Conservation (phyloP, 208 protist species). For the Leishmania braziliensis region DNA sequence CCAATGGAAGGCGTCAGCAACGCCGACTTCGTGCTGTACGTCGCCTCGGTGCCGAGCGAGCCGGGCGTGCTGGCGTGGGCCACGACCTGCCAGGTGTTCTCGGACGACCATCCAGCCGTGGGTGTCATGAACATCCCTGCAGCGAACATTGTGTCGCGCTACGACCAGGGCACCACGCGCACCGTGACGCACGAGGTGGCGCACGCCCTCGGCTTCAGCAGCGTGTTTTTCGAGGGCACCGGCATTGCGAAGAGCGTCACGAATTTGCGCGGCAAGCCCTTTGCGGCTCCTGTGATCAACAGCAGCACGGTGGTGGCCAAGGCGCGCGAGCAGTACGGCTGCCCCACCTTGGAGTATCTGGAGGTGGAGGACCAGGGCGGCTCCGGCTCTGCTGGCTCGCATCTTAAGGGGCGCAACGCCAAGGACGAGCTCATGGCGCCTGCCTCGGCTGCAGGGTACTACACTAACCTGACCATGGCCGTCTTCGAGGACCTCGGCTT, state of each 20-base stretch:
- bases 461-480: conserved; percentile 79
- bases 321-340: conserved; percentile 51
- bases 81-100: conserved; percentile 34
- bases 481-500: conserved; percentile 79
- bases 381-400: conserved; percentile 34
- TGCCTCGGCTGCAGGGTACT: conserved; percentile 30
- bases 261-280: not conserved
- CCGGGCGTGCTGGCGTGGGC: conserved; percentile 57
- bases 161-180: no score
- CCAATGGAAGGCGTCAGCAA: no score
- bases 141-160: conserved; percentile 33
- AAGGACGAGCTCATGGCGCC: conserved; percentile 87
- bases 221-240: not conserved
- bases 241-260: not conserved
- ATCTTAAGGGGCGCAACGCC: conserved; percentile 86
- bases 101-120: conserved; percentile 28
- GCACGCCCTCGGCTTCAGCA: not conserved
- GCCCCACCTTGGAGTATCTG: conserved; percentile 46
- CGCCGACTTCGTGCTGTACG: no score
- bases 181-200: not conserved
- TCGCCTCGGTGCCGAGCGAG: no score
- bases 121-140: conserved; percentile 62
- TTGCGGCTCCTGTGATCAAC: not conserved
- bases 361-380: conserved; percentile 72
- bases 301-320: not conserved